A percentile compares a stretch with the other conserved stretches of the same genome.
phyloP scores from a whole-genome alignment of 305 asterid species.

The Fraxinus floribunda region DNA sequence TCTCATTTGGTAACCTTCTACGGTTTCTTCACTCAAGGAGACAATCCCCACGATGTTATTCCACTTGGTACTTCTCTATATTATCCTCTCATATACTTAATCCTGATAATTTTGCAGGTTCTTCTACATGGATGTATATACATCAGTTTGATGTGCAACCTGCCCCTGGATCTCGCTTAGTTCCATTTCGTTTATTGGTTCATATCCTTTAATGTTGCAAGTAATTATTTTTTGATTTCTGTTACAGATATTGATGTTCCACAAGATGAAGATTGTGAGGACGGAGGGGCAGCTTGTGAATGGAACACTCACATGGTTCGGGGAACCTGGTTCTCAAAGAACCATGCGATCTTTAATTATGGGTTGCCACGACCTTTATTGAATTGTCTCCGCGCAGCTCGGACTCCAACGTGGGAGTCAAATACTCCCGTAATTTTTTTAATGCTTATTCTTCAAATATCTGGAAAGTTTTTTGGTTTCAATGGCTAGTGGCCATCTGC shows the following conservation, averaged over 20 bases:
- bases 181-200: background rate
- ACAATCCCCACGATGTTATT: conserved; percentile 72
- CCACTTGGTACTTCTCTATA: conserved; percentile 63
- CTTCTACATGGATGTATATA: background rate
- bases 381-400: conserved; percentile 60
- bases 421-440: conserved; percentile 38
- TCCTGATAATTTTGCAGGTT: background rate
- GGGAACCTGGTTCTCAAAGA: conserved; percentile 80
- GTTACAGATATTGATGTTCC: conserved; percentile 58
- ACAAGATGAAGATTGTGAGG: conserved; percentile 39
- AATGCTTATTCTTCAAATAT: conserved; percentile 10
- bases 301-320: conserved; percentile 86
- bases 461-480: conserved; percentile 2
- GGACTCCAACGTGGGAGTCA: conserved; percentile 34
- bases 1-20: conserved; percentile 87
- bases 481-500: background rate
- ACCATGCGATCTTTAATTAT: conserved; percentile 58
- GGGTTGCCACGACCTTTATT: conserved; percentile 75
- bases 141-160: background rate
- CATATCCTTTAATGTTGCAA: background rate
- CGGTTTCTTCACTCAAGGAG: conserved; percentile 78
- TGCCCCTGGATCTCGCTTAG: background rate
- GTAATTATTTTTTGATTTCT: conserved; percentile 9
- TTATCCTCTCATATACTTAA: background rate
- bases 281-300: conserved; percentile 30